A percentile compares a stretch with the other conserved stretches of the same genome.
Conservation (phyloP, 345 rosid genomes). For the Syzygium grande region DNA sequence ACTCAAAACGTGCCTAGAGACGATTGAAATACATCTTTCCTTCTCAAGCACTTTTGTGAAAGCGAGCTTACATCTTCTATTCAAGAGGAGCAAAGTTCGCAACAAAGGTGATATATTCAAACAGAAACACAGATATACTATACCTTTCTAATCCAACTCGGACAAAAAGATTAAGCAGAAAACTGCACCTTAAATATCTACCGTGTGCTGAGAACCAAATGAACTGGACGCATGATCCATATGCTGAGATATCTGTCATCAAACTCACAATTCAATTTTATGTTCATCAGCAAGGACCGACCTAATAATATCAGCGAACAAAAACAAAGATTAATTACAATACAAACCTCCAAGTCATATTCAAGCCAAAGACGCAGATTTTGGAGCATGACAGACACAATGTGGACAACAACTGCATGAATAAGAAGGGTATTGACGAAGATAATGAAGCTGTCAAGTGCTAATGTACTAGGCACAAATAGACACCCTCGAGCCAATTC, state of each 20-base stretch:
- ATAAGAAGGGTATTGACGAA: neutral
- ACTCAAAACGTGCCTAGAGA: neutral
- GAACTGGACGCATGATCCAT: neutral
- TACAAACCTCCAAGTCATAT: neutral
- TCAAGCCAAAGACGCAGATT: neutral
- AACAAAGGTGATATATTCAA: neutral
- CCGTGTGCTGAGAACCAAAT: neutral
- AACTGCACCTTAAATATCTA: neutral
- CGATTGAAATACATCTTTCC: neutral
- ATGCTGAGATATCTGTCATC: neutral
- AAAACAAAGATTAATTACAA: neutral
- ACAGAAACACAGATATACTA: neutral
- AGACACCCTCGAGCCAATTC: neutral
- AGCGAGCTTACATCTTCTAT: neutral
- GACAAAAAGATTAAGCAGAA: neutral
- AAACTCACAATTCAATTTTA: neutral
- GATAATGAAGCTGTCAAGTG: neutral
- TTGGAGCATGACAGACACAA: neutral
- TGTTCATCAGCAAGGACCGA: neutral
- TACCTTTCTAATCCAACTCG: neutral
- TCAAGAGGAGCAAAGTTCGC: neutral
- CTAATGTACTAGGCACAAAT: neutral
- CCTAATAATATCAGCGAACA: neutral
- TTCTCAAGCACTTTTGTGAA: neutral
- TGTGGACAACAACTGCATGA: neutral